A percentile compares a stretch with the other conserved stretches of the same genome.
Conservation (phyloP, 495 filamentous ascomycete species). For the Baudoinia panamericana region DNA sequence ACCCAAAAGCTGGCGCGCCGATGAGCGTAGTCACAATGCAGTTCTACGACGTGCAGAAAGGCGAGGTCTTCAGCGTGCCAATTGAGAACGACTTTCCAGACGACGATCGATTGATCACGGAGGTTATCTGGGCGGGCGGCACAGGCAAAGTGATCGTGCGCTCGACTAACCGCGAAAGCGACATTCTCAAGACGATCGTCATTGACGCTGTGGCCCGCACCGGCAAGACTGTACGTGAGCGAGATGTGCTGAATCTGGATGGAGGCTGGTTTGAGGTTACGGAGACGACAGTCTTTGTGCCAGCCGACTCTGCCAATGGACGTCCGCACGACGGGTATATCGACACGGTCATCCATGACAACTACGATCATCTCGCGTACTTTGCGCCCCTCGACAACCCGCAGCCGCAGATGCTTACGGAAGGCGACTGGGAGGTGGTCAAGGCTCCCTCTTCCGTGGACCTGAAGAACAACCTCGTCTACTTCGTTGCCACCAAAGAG, state of each 20-base stretch:
- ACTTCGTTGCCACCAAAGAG: constrained; percentile 79
- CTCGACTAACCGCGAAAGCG: constrained; percentile 89
- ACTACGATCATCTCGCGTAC: constrained; percentile 84
- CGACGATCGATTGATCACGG: constrained; percentile 79
- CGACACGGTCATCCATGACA: constrained; percentile 76
- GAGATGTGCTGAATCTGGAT: constrained; percentile 68
- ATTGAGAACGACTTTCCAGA: constrained; percentile 65
- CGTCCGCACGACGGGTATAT: constrained; percentile 79
- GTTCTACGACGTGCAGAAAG: constrained; percentile 76
- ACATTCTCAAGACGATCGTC: constrained; percentile 70
- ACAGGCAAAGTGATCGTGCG: constrained; percentile 64
- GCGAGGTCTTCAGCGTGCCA: constrained; percentile 65
- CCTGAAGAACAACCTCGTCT: constrained; percentile 68
- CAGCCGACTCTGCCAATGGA: constrained; percentile 65
- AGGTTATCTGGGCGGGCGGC: constrained; percentile 76
- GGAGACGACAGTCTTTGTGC: constrained; percentile 73
- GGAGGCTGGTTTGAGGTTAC: constrained; percentile 97
- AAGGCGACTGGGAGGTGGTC: constrained; percentile 87
- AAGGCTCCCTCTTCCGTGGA: constrained; percentile 81
- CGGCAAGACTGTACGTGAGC: constrained; percentile 61
- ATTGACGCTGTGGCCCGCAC: constrained; percentile 63
- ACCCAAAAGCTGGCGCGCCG: constrained; percentile 87
- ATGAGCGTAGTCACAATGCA: constrained; percentile 79
- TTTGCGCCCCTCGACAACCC: constrained; percentile 83
- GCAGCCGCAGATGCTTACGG: constrained; percentile 69